Conservation (phyloP, 257 asterid species). For the Solanum pinnatisectum region DNA sequence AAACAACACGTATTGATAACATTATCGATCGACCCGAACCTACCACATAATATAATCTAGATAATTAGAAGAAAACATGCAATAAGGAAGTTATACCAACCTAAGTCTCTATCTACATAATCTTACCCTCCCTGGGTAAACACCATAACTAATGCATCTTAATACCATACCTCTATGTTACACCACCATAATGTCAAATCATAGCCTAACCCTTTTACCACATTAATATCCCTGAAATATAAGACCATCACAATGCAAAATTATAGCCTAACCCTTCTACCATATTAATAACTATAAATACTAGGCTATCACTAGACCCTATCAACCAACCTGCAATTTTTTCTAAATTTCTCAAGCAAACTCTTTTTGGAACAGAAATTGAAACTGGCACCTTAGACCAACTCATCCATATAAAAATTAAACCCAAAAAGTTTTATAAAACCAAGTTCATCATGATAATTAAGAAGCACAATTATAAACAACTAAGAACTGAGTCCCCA, state of each 20-base stretch:
- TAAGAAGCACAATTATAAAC: not conserved
- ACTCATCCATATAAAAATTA: too few species aligned
- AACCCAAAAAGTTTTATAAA: too few species aligned
- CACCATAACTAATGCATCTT: not conserved
- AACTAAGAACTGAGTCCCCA: not conserved
- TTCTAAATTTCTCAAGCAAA: not conserved
- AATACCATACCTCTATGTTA: not conserved
- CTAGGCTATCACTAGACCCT: not conserved
- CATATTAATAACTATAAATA: too few species aligned
- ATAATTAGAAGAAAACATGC: not conserved
- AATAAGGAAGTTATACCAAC: too few species aligned
- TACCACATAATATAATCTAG: too few species aligned
- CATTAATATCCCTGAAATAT: not conserved
- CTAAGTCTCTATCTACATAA: not conserved
- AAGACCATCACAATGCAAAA: not conserved
- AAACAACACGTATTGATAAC: not conserved
- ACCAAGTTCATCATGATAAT: not conserved
- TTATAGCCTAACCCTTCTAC: not conserved
- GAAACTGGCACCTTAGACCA: not conserved
- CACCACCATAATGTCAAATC: not conserved
- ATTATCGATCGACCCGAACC: not conserved
- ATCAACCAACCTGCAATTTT: not conserved
- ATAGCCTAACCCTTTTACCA: not conserved
- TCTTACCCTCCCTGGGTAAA: not conserved
- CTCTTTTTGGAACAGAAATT: not conserved